A percentile compares a stretch with the other conserved stretches of the same genome.
These are phyloP conservation scores for Leccinum pellstonianum DNA, from an alignment of 768 basidiomycete genomes.

Conservation along the genomic window DNA sequence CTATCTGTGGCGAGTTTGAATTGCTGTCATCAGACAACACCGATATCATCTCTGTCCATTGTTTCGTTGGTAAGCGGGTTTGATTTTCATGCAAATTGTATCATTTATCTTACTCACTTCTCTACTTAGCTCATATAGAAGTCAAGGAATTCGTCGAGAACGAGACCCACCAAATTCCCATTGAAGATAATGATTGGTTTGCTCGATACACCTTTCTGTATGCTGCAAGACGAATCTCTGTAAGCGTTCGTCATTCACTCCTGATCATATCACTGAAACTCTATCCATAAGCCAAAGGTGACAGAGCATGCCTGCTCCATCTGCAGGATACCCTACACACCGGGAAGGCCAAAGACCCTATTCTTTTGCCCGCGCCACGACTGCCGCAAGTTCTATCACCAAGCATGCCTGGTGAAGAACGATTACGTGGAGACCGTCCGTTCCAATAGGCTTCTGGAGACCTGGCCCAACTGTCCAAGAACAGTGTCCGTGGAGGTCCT, in stretches of 20 bases:
- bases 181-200: constrained; percentile 45
- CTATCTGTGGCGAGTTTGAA: constrained; percentile 46
- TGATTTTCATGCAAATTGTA: not conserved
- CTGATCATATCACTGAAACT: not conserved
- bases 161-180: constrained; percentile 37
- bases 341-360: constrained; percentile 41
- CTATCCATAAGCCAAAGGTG: constrained; percentile 41
- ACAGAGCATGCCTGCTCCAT: constrained; percentile 37
- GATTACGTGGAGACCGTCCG: constrained; percentile 27
- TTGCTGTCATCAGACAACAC: constrained; percentile 47
- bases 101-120: no score
- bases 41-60: constrained; percentile 46
- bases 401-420: constrained; percentile 39
- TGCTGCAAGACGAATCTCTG: constrained; percentile 33
- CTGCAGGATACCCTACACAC: constrained; percentile 48
- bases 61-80: constrained; percentile 43
- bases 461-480: constrained; percentile 37
- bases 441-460: constrained; percentile 33
- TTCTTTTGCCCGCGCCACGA: constrained; percentile 57
- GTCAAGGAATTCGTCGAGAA: constrained; percentile 41
- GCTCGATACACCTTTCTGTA: constrained; percentile 46
- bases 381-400: constrained; percentile 51
- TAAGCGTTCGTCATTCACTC: constrained; percentile 21
- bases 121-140: constrained; percentile 32
- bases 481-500: constrained; percentile 5